phyloP scores from a whole-genome alignment of 202 grass and related monocot genomes.

The Carex arenaria region DNA sequence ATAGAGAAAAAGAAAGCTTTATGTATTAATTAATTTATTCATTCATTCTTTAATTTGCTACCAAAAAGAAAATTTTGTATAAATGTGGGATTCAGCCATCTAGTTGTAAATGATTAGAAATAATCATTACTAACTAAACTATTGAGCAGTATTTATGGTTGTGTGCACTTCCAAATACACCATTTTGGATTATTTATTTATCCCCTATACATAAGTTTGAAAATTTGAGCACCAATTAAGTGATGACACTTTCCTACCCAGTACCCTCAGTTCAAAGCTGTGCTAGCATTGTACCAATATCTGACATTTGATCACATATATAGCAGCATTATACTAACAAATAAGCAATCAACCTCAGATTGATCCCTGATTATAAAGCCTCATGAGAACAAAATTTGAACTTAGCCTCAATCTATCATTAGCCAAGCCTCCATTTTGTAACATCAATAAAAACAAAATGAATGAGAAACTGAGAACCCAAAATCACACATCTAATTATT shows the following conservation, averaged over 20 bases:
- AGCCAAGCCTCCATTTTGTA: neutral
- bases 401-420: neutral
- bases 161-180: neutral
- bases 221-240: neutral
- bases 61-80: conserved; percentile 11
- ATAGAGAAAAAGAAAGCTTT: conserved; percentile 24
- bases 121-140: neutral
- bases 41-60: conserved; percentile 17
- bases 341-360: neutral
- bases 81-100: neutral
- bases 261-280: neutral
- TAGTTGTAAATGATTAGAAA: neutral
- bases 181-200: neutral
- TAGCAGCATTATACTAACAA: neutral
- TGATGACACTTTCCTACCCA: neutral
- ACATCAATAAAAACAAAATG: neutral
- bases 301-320: neutral
- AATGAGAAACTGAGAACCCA: neutral
- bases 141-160: neutral
- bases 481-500: conserved; percentile 6
- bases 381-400: neutral
- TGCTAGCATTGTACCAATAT: neutral
- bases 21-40: neutral
- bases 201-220: neutral
- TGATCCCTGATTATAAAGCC: neutral